These are phyloP conservation scores for Cordyceps cateniannulata DNA, from an alignment of 2,329 filamentous ascomycete genomes.

Conservation along the genomic window DNA sequence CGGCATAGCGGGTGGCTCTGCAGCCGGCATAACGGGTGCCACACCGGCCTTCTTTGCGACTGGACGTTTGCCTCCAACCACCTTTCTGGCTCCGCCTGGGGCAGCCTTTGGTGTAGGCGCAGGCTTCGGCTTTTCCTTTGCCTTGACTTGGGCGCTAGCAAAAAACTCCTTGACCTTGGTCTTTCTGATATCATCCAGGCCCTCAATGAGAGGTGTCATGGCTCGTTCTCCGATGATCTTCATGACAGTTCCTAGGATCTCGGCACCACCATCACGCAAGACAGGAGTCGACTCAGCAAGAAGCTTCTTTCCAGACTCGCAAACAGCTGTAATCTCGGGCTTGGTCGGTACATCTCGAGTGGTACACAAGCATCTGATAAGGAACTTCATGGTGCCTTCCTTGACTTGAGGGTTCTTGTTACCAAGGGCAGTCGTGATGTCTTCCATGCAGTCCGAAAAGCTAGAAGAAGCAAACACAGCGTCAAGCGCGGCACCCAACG, in stretches of 20 bases:
- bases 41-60: slow-evolving; percentile 41
- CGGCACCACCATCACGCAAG: slow-evolving; percentile 81
- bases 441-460: slow-evolving; percentile 82
- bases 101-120: slow-evolving; percentile 51
- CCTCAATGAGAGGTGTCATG: slow-evolving; percentile 89
- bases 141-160: slow-evolving; percentile 50
- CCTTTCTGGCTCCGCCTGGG: slow-evolving; percentile 41
- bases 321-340: slow-evolving; percentile 74
- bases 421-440: slow-evolving; percentile 74
- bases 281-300: slow-evolving; percentile 83
- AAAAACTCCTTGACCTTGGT: slow-evolving; percentile 92
- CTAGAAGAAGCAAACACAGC: slow-evolving; percentile 58
- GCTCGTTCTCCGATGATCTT: slow-evolving; percentile 96
- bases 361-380: slow-evolving; percentile 79
- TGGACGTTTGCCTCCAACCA: slow-evolving; percentile 35
- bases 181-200: slow-evolving; percentile 91
- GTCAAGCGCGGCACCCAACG: slow-evolving; percentile 79
- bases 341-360: slow-evolving; percentile 80
- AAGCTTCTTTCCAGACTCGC: slow-evolving; percentile 84
- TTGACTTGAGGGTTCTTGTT: slow-evolving; percentile 99
- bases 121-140: slow-evolving; percentile 71
- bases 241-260: slow-evolving; percentile 91
- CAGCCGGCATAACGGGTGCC: slow-evolving; percentile 32
- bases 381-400: slow-evolving; percentile 86
- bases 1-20: slow-evolving; percentile 47